Evolutionary conservation across 2,329 filamentous ascomycete genomes (phyloP).

Genomic region (Diaporthe ilicicola): DNA sequence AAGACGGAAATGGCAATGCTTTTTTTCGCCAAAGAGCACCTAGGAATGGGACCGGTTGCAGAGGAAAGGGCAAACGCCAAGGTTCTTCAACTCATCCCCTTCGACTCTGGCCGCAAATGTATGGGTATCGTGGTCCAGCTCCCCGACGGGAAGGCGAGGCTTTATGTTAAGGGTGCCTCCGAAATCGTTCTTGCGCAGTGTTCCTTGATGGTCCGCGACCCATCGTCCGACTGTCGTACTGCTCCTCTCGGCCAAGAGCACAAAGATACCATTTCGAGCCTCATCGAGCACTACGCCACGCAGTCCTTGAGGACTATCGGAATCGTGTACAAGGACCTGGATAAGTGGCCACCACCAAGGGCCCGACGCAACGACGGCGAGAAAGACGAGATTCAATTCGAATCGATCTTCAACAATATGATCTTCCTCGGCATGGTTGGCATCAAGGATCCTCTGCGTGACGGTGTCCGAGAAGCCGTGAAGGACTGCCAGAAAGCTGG

Average conservation of each 20-base stretch:
- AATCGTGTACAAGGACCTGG: conserved; percentile 84
- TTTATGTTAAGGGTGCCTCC: conserved; percentile 72
- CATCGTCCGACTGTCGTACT: conserved; percentile 53
- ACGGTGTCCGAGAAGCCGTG: conserved; percentile 78
- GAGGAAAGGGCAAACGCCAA: conserved; percentile 65
- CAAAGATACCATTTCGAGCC: conserved; percentile 63
- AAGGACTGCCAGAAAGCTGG: conserved; percentile 77
- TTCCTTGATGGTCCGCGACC: conserved; percentile 58
- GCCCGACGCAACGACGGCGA: conserved; percentile 63
- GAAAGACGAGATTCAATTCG: conserved; percentile 69
- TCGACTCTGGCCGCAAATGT: conserved; percentile 79
- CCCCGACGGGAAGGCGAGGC: conserved; percentile 58
- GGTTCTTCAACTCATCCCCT: conserved; percentile 74
- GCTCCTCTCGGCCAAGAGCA: conserved; percentile 60
- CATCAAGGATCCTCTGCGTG: conserved; percentile 82
- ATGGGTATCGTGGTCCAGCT: conserved; percentile 68
- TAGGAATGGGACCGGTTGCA: conserved; percentile 72
- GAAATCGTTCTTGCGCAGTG: conserved; percentile 70
- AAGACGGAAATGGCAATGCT: conserved; percentile 81
- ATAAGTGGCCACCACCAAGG: conserved; percentile 80
- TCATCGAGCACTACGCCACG: conserved; percentile 81
- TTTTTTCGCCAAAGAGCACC: conserved; percentile 71
- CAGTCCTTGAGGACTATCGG: conserved; percentile 86
- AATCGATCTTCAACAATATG: conserved; percentile 74
- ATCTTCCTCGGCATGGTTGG: conserved; percentile 75